Base-by-base conservation (phyloP, 1,284 basidiomycete species). In the Marasmius oreades region DNA sequence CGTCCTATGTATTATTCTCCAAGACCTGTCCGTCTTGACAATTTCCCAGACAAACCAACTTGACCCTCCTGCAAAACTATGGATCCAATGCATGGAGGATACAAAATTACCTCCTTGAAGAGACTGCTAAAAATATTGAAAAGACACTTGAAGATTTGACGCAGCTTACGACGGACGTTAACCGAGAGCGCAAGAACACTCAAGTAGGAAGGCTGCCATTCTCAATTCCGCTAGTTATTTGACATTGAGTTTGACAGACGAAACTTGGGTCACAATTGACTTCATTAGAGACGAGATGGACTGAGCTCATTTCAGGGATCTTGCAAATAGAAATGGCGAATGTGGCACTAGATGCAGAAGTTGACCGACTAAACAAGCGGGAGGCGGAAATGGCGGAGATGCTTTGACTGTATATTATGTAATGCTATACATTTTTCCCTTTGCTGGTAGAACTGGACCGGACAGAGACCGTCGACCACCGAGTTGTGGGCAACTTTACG, bases 271-370 rank as follows among this genome's bases (percentile, higher is more conserved):
- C 81, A 53, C 88, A 90, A 63, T 73, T 96, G 59, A 88, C 83
- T n/a, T 74, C 82, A 10, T 74, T 95, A 52, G 92, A 95, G 70
- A 89, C 83, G 52, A 80, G 85, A 54, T 96, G 94, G 94, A 93
- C 89, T 10, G 91, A 93, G 69, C 77, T 95, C 42, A 88, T 96
- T 57, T 93, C 91, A 42, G 89, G 82, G 64, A 87, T 93, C 31
- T 72, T 96, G 61, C 92, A 95, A 70, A 88, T 95, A 62, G 92
- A 95, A 76, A 86, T 96, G 77, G 94, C 92, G n/a, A 95, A 93
- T 67, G 78, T 90, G 34, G 90, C 91, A 18, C 72, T 93, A 60
- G 90, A 92, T 64, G 82, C 76, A 7, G 90, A 95, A 66, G 75
- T 93, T 51, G 80, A 80, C 51, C 72, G 76, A 44, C 69, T 90